Conservation (phyloP, 2,329 filamentous ascomycete genomes). For the Botryotinia convoluta region DNA sequence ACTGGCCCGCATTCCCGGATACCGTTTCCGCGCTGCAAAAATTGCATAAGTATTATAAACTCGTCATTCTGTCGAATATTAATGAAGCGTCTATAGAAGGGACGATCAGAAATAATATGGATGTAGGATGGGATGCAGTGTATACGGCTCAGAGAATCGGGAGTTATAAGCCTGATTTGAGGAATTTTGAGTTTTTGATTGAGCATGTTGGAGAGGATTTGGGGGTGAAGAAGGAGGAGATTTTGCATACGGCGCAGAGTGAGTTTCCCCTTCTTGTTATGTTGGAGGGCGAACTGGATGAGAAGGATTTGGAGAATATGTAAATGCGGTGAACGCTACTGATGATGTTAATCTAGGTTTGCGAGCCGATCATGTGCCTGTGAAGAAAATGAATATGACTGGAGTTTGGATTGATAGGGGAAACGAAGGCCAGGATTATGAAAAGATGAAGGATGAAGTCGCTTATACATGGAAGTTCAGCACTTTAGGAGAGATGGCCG, state of each 20-base stretch:
- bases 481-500: slow-evolving; percentile 42
- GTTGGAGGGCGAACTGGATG: neutral
- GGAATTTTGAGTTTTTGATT: slow-evolving; percentile 66
- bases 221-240: slow-evolving; percentile 50
- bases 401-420: slow-evolving; percentile 58
- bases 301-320: neutral
- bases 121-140: slow-evolving; percentile 55
- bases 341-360: slow-evolving; percentile 34
- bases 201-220: slow-evolving; percentile 50
- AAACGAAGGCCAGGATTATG: slow-evolving; percentile 40
- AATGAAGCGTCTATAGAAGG: neutral
- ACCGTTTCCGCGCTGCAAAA: neutral
- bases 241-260: slow-evolving; percentile 68
- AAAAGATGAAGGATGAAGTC: slow-evolving; percentile 40
- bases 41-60: neutral
- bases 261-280: slow-evolving; percentile 25
- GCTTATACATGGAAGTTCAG: slow-evolving; percentile 56
- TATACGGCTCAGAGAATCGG: slow-evolving; percentile 69
- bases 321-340: neutral
- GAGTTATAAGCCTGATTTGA: slow-evolving; percentile 63
- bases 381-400: slow-evolving; percentile 55
- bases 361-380: slow-evolving; percentile 66
- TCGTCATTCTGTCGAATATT: neutral
- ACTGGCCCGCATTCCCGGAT: neutral
- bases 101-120: slow-evolving; percentile 28